Evolutionary conservation across 257 asterid genomes (phyloP).

Genomic region (Gardenia jasminoides): DNA sequence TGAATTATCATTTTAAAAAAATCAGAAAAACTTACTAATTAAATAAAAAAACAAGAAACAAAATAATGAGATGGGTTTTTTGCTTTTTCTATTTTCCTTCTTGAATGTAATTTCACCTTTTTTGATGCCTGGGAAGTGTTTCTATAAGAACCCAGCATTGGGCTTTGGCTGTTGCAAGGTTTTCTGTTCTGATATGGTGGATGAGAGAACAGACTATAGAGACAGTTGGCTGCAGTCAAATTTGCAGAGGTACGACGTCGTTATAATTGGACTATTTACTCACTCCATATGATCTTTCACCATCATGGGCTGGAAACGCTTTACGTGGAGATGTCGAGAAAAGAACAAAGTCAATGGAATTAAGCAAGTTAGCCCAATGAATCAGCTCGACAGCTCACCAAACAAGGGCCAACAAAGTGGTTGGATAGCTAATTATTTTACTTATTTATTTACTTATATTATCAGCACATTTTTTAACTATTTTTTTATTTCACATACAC

Average conservation of each 20-base stretch:
- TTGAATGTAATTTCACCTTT: conserved; percentile 37
- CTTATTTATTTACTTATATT: too few relatives aligned
- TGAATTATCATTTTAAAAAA: conserved; percentile 4
- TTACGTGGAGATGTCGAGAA: too few relatives aligned
- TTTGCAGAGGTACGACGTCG: background rate
- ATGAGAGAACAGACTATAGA: too few relatives aligned
- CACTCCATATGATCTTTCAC: too few relatives aligned
- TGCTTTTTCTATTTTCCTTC: background rate
- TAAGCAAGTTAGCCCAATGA: background rate
- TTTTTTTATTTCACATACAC: too few relatives aligned
- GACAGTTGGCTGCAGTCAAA: background rate
- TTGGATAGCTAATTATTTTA: too few relatives aligned
- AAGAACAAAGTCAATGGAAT: too few relatives aligned
- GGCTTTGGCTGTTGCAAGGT: background rate
- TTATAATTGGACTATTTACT: too few relatives aligned
- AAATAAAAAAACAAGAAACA: background rate
- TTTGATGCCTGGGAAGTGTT: conserved; percentile 44
- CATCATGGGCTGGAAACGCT: too few relatives aligned
- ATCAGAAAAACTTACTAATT: background rate
- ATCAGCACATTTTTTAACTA: too few relatives aligned
- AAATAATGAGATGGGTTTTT: background rate
- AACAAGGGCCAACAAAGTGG: background rate
- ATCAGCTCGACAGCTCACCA: background rate
- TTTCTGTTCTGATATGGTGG: background rate
- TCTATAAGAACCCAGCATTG: conserved; percentile 43